These are phyloP conservation scores for Guillardia theta DNA, from an alignment of 78 protist genomes.

Conservation along the genomic window DNA sequence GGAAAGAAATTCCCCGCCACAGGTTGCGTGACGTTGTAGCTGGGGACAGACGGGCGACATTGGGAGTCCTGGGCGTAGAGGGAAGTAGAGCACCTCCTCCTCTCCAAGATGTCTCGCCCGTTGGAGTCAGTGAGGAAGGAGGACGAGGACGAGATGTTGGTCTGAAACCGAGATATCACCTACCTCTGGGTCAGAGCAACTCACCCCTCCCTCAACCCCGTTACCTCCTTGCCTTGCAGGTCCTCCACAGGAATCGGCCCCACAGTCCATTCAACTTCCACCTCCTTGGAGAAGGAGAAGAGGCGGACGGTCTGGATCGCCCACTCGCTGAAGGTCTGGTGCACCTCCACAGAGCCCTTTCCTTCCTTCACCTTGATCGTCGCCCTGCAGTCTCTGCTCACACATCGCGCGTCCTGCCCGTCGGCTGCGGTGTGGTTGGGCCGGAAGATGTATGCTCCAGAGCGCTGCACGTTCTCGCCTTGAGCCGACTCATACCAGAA, in stretches of 20 bases:
- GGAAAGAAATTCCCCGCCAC: constrained; percentile 84
- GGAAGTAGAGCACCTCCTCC: constrained; percentile 17
- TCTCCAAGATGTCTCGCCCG: constrained; percentile 53
- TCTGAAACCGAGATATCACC: constrained; percentile 62
- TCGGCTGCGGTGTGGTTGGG: constrained; percentile 49
- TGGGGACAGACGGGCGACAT: constrained; percentile 65
- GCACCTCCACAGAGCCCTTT: neutral
- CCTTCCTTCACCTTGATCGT: neutral
- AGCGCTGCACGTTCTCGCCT: constrained; percentile 44
- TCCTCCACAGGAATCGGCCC: constrained; percentile 67
- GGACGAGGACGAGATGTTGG: constrained; percentile 32
- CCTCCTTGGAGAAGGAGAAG: neutral
- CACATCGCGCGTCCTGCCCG: neutral
- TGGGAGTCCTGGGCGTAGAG: constrained; percentile 39
- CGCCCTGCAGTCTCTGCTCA: neutral
- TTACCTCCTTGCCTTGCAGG: neutral
- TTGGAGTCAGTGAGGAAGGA: neutral
- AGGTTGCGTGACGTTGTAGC: constrained; percentile 67
- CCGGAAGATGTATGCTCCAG: constrained; percentile 87
- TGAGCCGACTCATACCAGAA: neutral
- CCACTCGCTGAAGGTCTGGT: neutral
- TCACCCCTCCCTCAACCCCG: too few species aligned
- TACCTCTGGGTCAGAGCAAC: constrained; percentile 71
- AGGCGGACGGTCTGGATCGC: constrained; percentile 60
- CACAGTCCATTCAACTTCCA: constrained; percentile 63